These are phyloP conservation scores for Huntiella savannae DNA, from an alignment of 2,329 filamentous ascomycete genomes.

Conservation along the genomic window DNA sequence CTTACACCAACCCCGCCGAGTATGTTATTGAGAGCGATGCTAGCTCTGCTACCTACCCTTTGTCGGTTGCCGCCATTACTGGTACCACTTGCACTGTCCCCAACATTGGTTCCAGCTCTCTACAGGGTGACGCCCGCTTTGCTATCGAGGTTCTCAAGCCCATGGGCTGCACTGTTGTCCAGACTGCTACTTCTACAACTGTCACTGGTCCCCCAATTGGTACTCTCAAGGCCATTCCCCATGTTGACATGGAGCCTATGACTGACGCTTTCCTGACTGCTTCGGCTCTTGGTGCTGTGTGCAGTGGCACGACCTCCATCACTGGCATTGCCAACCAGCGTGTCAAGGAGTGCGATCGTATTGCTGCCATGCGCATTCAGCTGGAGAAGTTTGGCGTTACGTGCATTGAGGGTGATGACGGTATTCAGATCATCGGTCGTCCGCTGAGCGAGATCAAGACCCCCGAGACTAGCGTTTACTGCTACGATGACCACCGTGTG, in stretches of 20 bases:
- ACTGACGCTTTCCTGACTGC: constrained; percentile 95
- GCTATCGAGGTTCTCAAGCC: constrained; percentile 74
- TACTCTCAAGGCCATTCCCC: constrained; percentile 50
- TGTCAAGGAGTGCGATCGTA: constrained; percentile 96
- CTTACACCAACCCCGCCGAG: constrained; percentile 64
- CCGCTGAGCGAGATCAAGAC: constrained; percentile 28
- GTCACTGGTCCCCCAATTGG: constrained; percentile 74
- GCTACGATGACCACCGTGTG: constrained; percentile 93
- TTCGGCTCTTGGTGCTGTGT: constrained; percentile 78
- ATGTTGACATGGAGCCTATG: constrained; percentile 98
- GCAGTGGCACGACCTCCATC: constrained; percentile 66
- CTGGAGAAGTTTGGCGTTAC: constrained; percentile 80
- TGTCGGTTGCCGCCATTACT: constrained; percentile 86
- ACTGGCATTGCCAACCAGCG: constrained; percentile 92
- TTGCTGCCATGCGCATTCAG: constrained; percentile 85
- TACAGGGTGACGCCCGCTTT: constrained; percentile 90
- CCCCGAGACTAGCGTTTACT: constrained; percentile 55
- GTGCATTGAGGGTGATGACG: constrained; percentile 79
- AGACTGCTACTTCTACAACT: constrained; percentile 71
- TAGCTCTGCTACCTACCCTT: constrained; percentile 88
- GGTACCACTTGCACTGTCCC: constrained; percentile 90
- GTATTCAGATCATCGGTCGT: constrained; percentile 54
- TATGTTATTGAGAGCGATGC: constrained; percentile 95
- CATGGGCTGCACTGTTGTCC: constrained; percentile 84
- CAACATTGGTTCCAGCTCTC: constrained; percentile 79